Base-by-base conservation (phyloP, 2,329 filamentous ascomycete genomes). In the Alternaria solani region DNA sequence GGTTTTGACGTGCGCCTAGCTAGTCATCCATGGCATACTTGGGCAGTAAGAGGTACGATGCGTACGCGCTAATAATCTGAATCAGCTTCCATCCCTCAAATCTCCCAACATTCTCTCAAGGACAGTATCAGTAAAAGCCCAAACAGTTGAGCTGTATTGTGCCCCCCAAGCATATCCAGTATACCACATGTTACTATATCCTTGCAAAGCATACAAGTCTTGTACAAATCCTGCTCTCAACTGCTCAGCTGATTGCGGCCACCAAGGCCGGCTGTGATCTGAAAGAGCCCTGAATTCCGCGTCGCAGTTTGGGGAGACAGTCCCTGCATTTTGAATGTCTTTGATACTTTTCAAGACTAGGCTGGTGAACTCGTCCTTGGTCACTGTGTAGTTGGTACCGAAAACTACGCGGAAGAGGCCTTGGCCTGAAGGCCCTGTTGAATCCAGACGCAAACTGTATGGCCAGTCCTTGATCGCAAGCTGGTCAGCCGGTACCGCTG, bases 141-240 rank as follows among this genome's bases (percentile, higher is more conserved):
- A 73, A 38, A 70, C 51, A 6, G 63, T 69, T 47, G 64, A 68
- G 34, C 64, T 62, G 49, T 69, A 72, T 20, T 65, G 58, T 28
- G 58, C 63, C n/a, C 51, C 52, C 63, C 64, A 72, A 4, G 42
- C 58, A 34, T 61, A 61, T 20, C 69, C 69, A 3, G 65, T 66
- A 48, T 64, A 73, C 66, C 66, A 73, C 23, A 66, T 69, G 16
- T 28, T 14, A 38, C 28, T 57, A 43, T 67, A 58, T 4, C 70
- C 69, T 44, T 73, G 69, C 28, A 73, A 32, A 5, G 18, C 48
- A 59, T 67, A 66, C 18, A 72, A 48, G 5, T 66, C 48, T 51
- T 71, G 66, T 25, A 73, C 64, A 30, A 69, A 72, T 4, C 69
- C 69, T 1, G 38, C 43, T 28, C 64, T 43, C 5, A 72, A 30